Base-by-base conservation (phyloP, 768 basidiomycete species). In the Pleurotus tuoliensis region DNA sequence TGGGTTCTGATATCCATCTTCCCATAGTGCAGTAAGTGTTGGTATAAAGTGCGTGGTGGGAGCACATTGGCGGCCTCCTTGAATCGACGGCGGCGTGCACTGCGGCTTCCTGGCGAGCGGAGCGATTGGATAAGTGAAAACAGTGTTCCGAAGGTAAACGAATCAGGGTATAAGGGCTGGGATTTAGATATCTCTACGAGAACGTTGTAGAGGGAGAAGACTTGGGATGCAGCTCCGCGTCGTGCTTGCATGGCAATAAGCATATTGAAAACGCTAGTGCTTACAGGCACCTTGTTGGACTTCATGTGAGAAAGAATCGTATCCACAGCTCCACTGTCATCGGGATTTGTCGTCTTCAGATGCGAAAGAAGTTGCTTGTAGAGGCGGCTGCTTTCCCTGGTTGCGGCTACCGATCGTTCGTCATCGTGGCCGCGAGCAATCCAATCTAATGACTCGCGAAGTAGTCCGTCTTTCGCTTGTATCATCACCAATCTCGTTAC, bases 221-320 rank as follows among this genome's bases (percentile, higher is more conserved):
- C 77, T 15, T 70, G 67, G 4, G 59, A 61, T 47, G 72, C 66
- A 4, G 69, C 68, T 11, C 64, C 55, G 1, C 63, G 64, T 11
- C 71, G 62, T 38, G 72, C 61, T 55, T 79, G 74, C 13, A 68
- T 66, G 5, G 73, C 67, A 12, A 84, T 73, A 58, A 85, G 72
- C 6, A 73, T 58, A 55, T 84, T 82, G 67, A 82, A 76, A n/a
- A 82, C 59, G 39, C 62, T 61, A 7, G 73, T 67, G 52, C 79
- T 70, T 0, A 76, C 74, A 2, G 63, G 41, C 11, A 78, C 67
- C 3, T 71, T 71, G 1, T 72, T 67, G 16, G 68, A 63, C 47
- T 64, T 62, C 74, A 81, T 79, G 45, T 70, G 66, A 4, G 66
- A 59, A 47, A 84, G 66, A 0, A 80, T 66, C 12, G 62, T 67